Evolutionary conservation across 768 basidiomycete genomes (phyloP).

Genomic region (Neoboletus magnificus): DNA sequence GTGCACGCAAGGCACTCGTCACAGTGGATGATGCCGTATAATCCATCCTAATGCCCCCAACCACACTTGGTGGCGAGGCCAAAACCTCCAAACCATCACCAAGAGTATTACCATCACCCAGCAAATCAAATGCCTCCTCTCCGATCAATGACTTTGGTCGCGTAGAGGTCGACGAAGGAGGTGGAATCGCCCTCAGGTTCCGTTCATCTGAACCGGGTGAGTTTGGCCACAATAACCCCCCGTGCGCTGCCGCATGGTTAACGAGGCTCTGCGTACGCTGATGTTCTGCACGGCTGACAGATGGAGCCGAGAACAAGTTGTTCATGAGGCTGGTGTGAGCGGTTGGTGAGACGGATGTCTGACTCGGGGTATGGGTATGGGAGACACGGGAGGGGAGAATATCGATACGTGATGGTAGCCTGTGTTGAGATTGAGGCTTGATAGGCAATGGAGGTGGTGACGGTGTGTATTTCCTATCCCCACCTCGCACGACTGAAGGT

Average conservation of each 20-base stretch:
- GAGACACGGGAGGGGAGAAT: conserved; percentile 8
- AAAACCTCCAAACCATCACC: not conserved
- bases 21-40: not conserved
- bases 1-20: not conserved
- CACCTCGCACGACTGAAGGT: conserved; percentile 1
- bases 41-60: not conserved
- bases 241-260: conserved; percentile 50
- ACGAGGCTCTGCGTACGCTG: conserved; percentile 57
- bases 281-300: conserved; percentile 44
- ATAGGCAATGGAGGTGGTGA: conserved; percentile 45
- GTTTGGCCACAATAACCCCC: conserved; percentile 40
- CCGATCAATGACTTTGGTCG: not conserved
- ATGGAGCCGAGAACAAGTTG: conserved; percentile 7
- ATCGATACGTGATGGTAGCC: conserved; percentile 10
- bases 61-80: not conserved
- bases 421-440: conserved; percentile 23
- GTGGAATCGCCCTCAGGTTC: conserved; percentile 28
- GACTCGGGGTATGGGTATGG: conserved; percentile 21
- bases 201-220: conserved; percentile 16
- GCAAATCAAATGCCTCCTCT: conserved; percentile 14
- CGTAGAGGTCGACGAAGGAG: conserved; percentile 18
- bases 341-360: conserved; percentile 11
- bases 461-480: conserved; percentile 35
- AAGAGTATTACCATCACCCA: conserved; percentile 12
- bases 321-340: conserved; percentile 15